These are phyloP conservation scores for Gossypium mustelinum DNA, from an alignment of 345 rosid species.

Conservation along the genomic window DNA sequence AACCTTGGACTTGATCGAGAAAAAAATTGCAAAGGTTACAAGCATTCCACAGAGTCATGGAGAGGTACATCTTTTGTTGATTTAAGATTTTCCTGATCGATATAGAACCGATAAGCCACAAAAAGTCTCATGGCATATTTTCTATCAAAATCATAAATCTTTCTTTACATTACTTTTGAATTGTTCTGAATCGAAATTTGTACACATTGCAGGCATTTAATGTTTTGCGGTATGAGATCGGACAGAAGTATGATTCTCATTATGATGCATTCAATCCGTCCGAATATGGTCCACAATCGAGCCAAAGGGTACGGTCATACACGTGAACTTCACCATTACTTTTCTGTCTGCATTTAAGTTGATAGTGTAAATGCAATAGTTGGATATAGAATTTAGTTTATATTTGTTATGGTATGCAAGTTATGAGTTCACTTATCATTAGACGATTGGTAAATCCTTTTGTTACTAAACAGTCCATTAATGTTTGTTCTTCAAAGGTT, in stretches of 20 bases:
- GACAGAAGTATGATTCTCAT: slow-evolving; percentile 88
- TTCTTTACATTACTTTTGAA: slow-evolving; percentile 15
- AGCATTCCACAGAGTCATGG: slow-evolving; percentile 66
- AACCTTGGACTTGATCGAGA: slow-evolving; percentile 47
- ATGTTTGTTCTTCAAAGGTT: neutral
- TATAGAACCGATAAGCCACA: neutral
- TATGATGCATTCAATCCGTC: slow-evolving; percentile 76
- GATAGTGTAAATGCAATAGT: neutral
- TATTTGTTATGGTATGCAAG: neutral
- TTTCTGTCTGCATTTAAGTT: neutral
- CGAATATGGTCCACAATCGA: slow-evolving; percentile 75
- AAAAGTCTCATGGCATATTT: neutral
- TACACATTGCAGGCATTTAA: slow-evolving; percentile 70
- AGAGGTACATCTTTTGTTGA: slow-evolving; percentile 38
- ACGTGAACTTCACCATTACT: neutral
- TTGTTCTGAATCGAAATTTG: slow-evolving; percentile 15
- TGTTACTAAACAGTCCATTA: neutral
- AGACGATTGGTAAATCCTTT: neutral
- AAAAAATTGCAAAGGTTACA: slow-evolving; percentile 67
- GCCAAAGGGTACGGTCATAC: slow-evolving; percentile 61
- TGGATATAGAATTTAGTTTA: neutral
- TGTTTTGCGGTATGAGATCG: slow-evolving; percentile 72
- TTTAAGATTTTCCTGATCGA: neutral
- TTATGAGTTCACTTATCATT: neutral
- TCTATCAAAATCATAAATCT: slow-evolving; percentile 3